A percentile compares a stretch with the other conserved stretches of the same genome.
Conservation (phyloP, 345 rosid species). For the Cardiospermum halicacabum region DNA sequence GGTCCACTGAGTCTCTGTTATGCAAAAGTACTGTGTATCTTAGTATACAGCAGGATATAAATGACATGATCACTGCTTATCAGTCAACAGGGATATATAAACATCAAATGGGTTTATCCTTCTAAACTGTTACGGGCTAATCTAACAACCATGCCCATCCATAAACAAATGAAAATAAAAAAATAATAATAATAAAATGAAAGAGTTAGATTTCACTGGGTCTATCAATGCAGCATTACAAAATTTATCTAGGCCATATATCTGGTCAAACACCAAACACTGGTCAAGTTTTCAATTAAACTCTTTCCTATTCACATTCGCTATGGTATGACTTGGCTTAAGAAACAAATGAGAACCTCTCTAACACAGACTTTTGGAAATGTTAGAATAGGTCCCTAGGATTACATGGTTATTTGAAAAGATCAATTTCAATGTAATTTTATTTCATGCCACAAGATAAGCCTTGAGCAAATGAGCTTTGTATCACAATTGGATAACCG, state of each 20-base stretch:
- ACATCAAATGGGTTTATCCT: background rate
- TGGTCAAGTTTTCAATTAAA: background rate
- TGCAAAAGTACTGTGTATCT: slow-evolving; percentile 1
- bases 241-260: background rate
- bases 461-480: background rate
- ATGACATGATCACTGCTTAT: background rate
- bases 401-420: background rate
- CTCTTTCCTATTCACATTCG: background rate
- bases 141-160: background rate
- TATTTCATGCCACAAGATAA: background rate
- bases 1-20: slow-evolving; percentile 79
- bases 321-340: background rate
- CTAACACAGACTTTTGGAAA: background rate
- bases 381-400: background rate
- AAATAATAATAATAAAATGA: background rate
- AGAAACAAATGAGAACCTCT: background rate
- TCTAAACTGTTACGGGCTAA: background rate
- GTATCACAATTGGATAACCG: background rate
- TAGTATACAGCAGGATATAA: slow-evolving; percentile 6
- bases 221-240: background rate
- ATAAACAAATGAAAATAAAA: background rate
- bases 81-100: background rate
- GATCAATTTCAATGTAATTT: background rate
- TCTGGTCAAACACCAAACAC: background rate
- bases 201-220: background rate